These are phyloP conservation scores for Neurospora sublineolata DNA, from an alignment of 495 filamentous ascomycete genomes.

Conservation along the genomic window DNA sequence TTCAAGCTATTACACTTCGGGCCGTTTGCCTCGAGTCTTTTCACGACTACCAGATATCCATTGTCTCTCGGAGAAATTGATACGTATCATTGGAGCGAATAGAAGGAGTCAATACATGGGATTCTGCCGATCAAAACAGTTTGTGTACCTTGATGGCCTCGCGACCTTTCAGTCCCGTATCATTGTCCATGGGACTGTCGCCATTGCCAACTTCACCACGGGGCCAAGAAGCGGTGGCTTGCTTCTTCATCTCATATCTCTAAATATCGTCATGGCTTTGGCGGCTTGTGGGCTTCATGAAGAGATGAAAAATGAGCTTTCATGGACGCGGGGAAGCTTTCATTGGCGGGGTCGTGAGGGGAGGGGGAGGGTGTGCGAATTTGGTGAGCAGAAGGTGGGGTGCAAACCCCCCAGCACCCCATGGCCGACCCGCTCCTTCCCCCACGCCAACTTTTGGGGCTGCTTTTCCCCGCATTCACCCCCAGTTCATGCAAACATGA, in stretches of 20 bases:
- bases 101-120: not conserved
- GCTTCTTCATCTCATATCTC: not conserved
- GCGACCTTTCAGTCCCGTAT: not conserved
- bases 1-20: not conserved
- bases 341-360: not conserved
- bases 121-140: not conserved
- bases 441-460: not conserved
- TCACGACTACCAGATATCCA: not conserved
- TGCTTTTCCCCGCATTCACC: not conserved
- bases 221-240: too few species aligned
- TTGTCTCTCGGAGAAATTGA: not conserved
- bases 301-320: not conserved
- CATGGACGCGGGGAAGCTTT: not conserved
- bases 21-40: not conserved
- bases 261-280: not conserved
- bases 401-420: not conserved
- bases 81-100: not conserved
- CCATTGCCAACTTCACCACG: not conserved
- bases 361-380: not conserved
- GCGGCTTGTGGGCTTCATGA: not conserved
- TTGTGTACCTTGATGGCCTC: not conserved
- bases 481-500: not conserved
- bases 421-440: not conserved
- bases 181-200: not conserved
- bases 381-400: not conserved